Percentiles rank a stretch among this genome's conserved stretches.
These are phyloP conservation scores for Begonia loranthoides DNA, from an alignment of 306 rosid species.

Conservation along the genomic window DNA sequence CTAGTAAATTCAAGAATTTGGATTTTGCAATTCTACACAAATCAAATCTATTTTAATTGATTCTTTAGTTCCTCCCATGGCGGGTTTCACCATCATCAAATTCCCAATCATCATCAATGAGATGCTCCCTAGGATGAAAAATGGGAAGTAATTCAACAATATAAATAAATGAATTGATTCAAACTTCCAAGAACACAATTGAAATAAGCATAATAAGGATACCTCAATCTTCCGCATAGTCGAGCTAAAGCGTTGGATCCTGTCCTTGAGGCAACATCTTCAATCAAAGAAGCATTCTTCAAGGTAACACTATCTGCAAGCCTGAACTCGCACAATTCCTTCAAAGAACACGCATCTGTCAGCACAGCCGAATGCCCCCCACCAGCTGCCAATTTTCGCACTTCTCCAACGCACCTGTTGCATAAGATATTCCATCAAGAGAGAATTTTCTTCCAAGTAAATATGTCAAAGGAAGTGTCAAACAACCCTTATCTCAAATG, in stretches of 20 bases:
- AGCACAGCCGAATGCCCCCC: conserved; percentile 96
- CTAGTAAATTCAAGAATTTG: no score
- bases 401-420: conserved; percentile 83
- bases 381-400: conserved; percentile 90
- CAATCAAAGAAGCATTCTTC: conserved; percentile 48
- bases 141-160: background rate
- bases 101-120: conserved; percentile 3
- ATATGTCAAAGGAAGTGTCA: background rate
- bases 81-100: conserved; percentile 5
- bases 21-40: no score
- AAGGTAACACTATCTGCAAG: conserved; percentile 63
- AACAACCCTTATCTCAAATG: background rate
- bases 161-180: background rate
- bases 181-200: background rate
- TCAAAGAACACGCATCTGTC: conserved; percentile 85
- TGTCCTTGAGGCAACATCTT: conserved; percentile 73
- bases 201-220: background rate
- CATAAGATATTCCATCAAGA: conserved; percentile 8
- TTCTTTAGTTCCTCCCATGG: background rate
- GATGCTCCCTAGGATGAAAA: conserved; percentile 2
- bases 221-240: conserved; percentile 84
- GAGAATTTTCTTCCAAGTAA: background rate
- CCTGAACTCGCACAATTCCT: conserved; percentile 81
- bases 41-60: no score
- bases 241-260: conserved; percentile 92